Base-by-base conservation (phyloP, 1,139 yeast species). In the Geotrichum armillariae region DNA sequence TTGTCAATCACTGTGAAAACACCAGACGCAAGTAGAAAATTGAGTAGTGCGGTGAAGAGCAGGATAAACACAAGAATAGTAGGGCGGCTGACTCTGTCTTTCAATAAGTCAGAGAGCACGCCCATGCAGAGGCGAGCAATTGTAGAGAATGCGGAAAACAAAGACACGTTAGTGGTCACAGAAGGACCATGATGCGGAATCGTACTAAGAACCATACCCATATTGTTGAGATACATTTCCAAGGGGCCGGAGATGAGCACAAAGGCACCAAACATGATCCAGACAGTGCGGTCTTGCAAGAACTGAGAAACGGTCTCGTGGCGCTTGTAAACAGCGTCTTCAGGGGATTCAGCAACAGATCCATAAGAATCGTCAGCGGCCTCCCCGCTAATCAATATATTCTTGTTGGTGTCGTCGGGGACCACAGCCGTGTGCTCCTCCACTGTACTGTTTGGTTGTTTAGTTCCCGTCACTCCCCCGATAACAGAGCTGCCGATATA, bases 221-320 rank as follows among this genome's bases (percentile, higher is more conserved):
- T 77, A 62, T 91, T 88, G 53, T 91, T 88, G 57, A 89, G 81
- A 66, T 82, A 90, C 73, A 90, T 82, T 63, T 93, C 99, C 56
- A 89, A 70, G 0, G 97, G 95, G 0, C 98, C 99, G 22, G 89
- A 72, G 32, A 84, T 76, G 34, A 88, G 69, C 27, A 90, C 74
- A 53, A 90, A 76, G 7, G 91, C 78, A 2, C 76, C 56, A 34
- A 86, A 73, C 21, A 89, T 68, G 2, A 83, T 57, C 76, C 89
- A 84, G 42, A 90, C 82, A 2, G 85, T 76, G 32, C 76, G 76
- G 61, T 86, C 93, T 21, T 66, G 67, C 42, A 87, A 65, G 58
- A 91, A 87, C 7, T 59, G 62, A 12, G 46, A 40, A 8, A 49
- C 46, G 17, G 34, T 44, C 17, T 44, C 46, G 17, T 49, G 52